A percentile compares a stretch with the other conserved stretches of the same genome.
These are phyloP conservation scores for Mortierella sp. DNA, from an alignment of 371 early-diverging fungal genomes.

Conservation along the genomic window DNA sequence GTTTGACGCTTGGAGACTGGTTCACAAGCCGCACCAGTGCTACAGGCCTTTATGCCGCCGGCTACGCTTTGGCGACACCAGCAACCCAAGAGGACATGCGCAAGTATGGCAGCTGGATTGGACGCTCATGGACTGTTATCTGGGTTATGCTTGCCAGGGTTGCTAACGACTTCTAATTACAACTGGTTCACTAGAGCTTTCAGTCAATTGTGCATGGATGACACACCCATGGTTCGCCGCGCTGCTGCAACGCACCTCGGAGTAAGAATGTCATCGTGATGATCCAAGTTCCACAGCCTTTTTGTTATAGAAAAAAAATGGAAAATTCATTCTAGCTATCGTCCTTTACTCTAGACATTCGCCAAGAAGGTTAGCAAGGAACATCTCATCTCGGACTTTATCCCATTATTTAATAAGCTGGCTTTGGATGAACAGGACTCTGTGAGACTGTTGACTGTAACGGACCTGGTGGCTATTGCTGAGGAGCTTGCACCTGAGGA, in stretches of 20 bases:
- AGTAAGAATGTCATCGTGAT: constrained; percentile 58
- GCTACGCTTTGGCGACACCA: constrained; percentile 78
- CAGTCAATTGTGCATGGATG: constrained; percentile 88
- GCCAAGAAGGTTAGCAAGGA: constrained; percentile 77
- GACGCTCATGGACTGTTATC: not conserved
- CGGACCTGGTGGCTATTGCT: constrained; percentile 90
- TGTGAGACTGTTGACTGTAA: constrained; percentile 95
- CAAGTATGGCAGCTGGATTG: constrained; percentile 59
- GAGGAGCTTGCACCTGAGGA: constrained; percentile 82
- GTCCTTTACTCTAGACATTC: constrained; percentile 63
- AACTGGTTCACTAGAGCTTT: constrained; percentile 59
- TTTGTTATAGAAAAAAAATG: no score
- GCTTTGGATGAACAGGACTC: constrained; percentile 96
- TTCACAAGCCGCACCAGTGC: constrained; percentile 97
- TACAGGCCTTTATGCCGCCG: constrained; percentile 91
- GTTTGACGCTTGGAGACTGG: constrained; percentile 95
- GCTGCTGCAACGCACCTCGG: constrained; percentile 92
- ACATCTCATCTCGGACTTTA: constrained; percentile 78
- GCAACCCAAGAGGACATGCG: constrained; percentile 88
- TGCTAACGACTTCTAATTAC: not conserved
- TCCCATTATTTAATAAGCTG: constrained; percentile 84
- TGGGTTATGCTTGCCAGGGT: not conserved
- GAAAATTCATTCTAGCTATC: no score
- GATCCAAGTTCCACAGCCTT: not conserved
- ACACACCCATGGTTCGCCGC: constrained; percentile 98